Conservation (phyloP, 176 grass and related monocot genomes). For the Zizania latifolia region DNA sequence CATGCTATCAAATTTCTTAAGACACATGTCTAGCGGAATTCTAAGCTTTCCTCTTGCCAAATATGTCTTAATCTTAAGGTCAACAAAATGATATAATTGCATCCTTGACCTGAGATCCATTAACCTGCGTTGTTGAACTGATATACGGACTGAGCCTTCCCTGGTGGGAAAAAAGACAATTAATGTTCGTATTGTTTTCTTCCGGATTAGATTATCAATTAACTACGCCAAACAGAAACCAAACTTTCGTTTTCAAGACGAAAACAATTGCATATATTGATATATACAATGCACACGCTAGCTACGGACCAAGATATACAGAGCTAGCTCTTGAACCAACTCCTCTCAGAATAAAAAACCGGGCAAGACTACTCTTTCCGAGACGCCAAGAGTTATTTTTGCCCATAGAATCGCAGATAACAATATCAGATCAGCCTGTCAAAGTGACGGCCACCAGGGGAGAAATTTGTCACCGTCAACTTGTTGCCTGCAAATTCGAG, state of each 20-base stretch:
- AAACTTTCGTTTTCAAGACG: not conserved
- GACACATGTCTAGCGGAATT: too few species aligned
- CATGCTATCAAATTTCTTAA: too few species aligned
- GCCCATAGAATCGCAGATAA: not conserved
- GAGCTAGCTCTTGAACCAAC: not conserved
- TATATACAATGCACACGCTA: not conserved
- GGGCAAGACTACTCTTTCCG: not conserved
- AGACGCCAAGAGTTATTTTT: slow-evolving; percentile 8
- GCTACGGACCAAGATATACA: not conserved
- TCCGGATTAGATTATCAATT: not conserved
- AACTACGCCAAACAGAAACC: not conserved
- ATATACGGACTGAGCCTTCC: too few species aligned
- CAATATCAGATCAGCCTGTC: not conserved
- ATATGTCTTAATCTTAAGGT: too few species aligned
- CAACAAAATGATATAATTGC: too few species aligned
- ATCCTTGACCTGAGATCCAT: too few species aligned
- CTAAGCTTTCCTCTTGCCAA: too few species aligned
- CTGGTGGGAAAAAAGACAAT: too few species aligned
- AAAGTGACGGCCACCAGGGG: too few species aligned
- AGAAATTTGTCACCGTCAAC: not conserved
- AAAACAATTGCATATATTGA: not conserved
- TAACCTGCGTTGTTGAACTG: too few species aligned
- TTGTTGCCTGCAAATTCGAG: not conserved
- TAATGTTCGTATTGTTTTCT: not conserved
- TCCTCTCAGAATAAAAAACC: not conserved